Conservation (phyloP, 208 protist species). For the Acanthamoeba castellanii region DNA sequence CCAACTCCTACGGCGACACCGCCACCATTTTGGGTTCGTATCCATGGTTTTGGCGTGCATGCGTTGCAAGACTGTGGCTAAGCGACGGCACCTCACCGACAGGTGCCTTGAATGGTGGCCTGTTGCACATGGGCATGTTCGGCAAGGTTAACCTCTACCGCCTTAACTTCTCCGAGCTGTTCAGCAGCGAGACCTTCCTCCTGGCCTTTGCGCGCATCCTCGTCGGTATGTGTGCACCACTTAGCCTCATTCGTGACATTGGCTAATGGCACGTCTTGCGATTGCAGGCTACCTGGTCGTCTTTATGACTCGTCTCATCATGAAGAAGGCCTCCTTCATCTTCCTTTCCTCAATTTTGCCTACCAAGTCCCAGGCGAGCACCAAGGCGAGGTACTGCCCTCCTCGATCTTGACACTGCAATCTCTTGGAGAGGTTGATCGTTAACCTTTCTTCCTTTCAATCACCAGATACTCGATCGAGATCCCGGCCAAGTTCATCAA, state of each 20-base stretch:
- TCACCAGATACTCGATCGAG: background rate
- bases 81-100: background rate
- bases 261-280: background rate
- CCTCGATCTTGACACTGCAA: background rate
- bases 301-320: constrained; percentile 14
- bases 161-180: constrained; percentile 10
- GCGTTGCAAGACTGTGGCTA: background rate
- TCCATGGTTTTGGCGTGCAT: background rate
- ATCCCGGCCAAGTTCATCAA: constrained; percentile 30
- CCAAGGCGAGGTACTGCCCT: background rate
- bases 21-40: constrained; percentile 24
- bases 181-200: background rate
- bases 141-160: constrained; percentile 20
- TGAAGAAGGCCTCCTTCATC: constrained; percentile 16
- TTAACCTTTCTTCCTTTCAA: background rate
- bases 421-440: background rate
- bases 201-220: background rate
- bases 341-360: constrained; percentile 30
- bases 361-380: background rate
- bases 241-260: background rate
- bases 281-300: constrained; percentile 5
- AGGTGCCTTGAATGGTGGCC: background rate
- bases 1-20: constrained; percentile 15
- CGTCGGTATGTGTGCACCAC: background rate
- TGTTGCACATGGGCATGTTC: background rate